Conservation (phyloP, 495 filamentous ascomycete genomes). For the Amphirosellinia nigrospora region DNA sequence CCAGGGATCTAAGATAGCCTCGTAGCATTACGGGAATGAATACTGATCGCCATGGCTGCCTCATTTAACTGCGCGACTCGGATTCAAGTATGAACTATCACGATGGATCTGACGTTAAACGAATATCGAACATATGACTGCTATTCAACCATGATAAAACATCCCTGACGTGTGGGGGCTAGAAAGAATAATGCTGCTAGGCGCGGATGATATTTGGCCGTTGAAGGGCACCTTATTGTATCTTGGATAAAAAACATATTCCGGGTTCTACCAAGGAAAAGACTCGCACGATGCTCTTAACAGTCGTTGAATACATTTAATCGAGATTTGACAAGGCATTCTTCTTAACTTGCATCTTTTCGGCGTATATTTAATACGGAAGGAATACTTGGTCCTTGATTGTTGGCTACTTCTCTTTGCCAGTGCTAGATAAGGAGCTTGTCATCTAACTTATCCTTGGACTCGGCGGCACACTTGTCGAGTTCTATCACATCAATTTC, state of each 20-base stretch:
- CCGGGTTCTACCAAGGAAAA: background rate
- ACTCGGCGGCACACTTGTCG: background rate
- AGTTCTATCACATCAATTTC: background rate
- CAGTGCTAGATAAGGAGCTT: background rate
- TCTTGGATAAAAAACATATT: background rate
- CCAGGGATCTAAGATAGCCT: background rate
- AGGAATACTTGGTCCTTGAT: background rate
- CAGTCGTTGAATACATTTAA: background rate
- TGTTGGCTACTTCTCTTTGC: background rate
- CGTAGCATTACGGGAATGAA: background rate
- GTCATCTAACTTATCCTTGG: background rate
- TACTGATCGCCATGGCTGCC: background rate
- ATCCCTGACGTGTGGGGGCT: too few species aligned
- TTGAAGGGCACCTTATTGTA: background rate
- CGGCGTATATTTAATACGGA: background rate
- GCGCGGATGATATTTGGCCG: background rate
- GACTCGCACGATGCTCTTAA: background rate
- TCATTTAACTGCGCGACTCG: too few species aligned
- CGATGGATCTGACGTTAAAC: too few species aligned
- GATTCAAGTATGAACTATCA: too few species aligned
- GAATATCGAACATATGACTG: too few species aligned
- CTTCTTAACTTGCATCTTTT: background rate
- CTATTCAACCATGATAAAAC: too few species aligned
- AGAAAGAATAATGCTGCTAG: background rate
- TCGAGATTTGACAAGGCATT: background rate